Conservation (phyloP, 805 yeast species). For the Lipomyces spencermartinsiae region DNA sequence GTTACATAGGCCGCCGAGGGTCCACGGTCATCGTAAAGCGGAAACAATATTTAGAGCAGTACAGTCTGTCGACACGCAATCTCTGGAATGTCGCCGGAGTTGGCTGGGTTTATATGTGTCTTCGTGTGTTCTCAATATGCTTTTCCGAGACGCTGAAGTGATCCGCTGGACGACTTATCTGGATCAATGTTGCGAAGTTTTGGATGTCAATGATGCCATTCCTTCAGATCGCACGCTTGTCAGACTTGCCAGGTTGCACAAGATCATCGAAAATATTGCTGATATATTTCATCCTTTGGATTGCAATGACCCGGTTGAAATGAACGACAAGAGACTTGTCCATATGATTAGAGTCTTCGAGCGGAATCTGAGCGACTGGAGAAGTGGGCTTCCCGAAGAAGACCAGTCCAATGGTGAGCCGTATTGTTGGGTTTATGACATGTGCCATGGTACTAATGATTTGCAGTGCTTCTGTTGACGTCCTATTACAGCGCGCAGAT, state of each 20-base stretch:
- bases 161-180: constrained; percentile 57
- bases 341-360: constrained; percentile 24
- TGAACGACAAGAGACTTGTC: constrained; percentile 11
- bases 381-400: constrained; percentile 3
- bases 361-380: constrained; percentile 20
- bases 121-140: constrained; percentile 67
- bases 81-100: constrained; percentile 57
- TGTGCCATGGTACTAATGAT: not conserved
- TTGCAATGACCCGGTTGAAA: constrained; percentile 15
- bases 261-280: constrained; percentile 13
- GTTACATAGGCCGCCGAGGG: constrained; percentile 58
- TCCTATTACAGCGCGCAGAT: constrained; percentile 23
- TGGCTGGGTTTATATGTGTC: constrained; percentile 66
- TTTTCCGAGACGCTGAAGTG: constrained; percentile 66
- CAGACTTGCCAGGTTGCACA: constrained; percentile 14
- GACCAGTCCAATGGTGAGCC: not conserved
- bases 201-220: constrained; percentile 47
- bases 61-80: constrained; percentile 49
- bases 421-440: not conserved
- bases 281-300: constrained; percentile 18
- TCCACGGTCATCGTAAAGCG: constrained; percentile 12
- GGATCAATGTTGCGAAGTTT: constrained; percentile 61
- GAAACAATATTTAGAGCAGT: constrained; percentile 37
- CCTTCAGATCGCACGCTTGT: constrained; percentile 9
- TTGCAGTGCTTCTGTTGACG: constrained; percentile 11